Evolutionary conservation across 2,329 filamentous ascomycete species (phyloP).

Genomic region (Periconia sp.): DNA sequence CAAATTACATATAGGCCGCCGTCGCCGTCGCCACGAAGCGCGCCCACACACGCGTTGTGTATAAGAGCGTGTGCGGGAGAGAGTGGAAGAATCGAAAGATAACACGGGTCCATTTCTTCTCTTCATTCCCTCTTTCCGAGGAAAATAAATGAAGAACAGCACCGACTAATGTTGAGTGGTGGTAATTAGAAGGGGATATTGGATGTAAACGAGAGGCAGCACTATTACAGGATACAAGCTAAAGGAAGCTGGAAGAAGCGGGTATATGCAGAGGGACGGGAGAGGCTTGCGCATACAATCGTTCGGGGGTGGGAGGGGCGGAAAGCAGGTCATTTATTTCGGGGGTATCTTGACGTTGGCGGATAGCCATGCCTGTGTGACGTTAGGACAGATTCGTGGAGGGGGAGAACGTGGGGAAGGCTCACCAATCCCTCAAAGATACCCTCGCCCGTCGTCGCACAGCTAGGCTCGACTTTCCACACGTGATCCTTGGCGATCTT

Average conservation of each 20-base stretch:
- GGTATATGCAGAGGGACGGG: slow-evolving; percentile 42
- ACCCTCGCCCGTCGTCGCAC: slow-evolving; percentile 55
- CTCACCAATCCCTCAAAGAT: slow-evolving; percentile 55
- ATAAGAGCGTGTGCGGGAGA: not conserved
- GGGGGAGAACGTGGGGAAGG: not conserved
- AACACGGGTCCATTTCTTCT: not conserved
- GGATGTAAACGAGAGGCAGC: slow-evolving; percentile 15
- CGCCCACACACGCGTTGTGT: no score
- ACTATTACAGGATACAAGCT: slow-evolving; percentile 16
- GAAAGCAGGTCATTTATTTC: slow-evolving; percentile 29
- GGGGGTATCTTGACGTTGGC: slow-evolving; percentile 53
- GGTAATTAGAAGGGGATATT: slow-evolving; percentile 27
- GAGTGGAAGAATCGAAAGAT: not conserved
- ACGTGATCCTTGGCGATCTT: slow-evolving; percentile 55
- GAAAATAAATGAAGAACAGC: no score
- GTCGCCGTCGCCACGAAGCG: not conserved
- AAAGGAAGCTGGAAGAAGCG: slow-evolving; percentile 20
- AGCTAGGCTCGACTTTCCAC: slow-evolving; percentile 58
- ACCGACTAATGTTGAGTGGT: not conserved
- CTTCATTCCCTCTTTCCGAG: no score
- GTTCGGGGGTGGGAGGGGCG: slow-evolving; percentile 18
- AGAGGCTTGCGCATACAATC: slow-evolving; percentile 32
- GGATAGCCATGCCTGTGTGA: slow-evolving; percentile 49
- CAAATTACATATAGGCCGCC: not conserved
- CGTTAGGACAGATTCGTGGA: not conserved